Percentiles rank a stretch among this genome's conserved stretches.
These are phyloP conservation scores for Pseudocercospora musae DNA, from an alignment of 2,329 filamentous ascomycete species.

Conservation along the genomic window DNA sequence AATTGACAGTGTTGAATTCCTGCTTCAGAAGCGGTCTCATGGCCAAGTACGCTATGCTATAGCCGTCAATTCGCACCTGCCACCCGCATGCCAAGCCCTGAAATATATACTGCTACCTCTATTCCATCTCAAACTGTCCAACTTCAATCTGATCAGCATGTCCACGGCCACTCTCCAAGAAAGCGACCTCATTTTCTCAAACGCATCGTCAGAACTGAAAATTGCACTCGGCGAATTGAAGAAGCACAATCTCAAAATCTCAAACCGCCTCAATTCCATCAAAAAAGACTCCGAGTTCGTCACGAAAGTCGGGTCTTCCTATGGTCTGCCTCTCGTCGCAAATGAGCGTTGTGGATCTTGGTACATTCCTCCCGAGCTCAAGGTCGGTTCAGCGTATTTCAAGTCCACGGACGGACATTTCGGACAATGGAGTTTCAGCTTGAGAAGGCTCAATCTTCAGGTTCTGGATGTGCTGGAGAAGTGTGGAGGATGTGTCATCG, in stretches of 20 bases:
- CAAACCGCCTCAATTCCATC: conserved; percentile 80
- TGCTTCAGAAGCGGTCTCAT: background rate
- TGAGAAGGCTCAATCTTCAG: conserved; percentile 79
- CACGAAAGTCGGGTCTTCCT: conserved; percentile 54
- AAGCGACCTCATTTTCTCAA: conserved; percentile 53
- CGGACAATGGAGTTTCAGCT: conserved; percentile 86
- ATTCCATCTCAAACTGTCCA: background rate
- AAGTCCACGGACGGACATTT: conserved; percentile 97
- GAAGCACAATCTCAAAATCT: conserved; percentile 70
- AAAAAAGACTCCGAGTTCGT: conserved; percentile 74
- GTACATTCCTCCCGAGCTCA: conserved; percentile 70
- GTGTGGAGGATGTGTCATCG: conserved; percentile 68
- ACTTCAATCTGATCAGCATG: background rate
- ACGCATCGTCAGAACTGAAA: conserved; percentile 62
- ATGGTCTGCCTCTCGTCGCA: conserved; percentile 69
- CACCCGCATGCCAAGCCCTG: background rate
- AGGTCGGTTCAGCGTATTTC: conserved; percentile 80
- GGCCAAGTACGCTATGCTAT: background rate
- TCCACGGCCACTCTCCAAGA: conserved; percentile 13
- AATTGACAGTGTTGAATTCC: background rate
- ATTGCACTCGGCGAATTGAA: conserved; percentile 69
- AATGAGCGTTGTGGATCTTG: conserved; percentile 96
- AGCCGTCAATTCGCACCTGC: background rate
- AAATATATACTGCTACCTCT: background rate
- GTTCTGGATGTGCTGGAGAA: conserved; percentile 65